phyloP scores from a whole-genome alignment of 2,329 filamentous ascomycete genomes.

The Diaporthe helianthi region DNA sequence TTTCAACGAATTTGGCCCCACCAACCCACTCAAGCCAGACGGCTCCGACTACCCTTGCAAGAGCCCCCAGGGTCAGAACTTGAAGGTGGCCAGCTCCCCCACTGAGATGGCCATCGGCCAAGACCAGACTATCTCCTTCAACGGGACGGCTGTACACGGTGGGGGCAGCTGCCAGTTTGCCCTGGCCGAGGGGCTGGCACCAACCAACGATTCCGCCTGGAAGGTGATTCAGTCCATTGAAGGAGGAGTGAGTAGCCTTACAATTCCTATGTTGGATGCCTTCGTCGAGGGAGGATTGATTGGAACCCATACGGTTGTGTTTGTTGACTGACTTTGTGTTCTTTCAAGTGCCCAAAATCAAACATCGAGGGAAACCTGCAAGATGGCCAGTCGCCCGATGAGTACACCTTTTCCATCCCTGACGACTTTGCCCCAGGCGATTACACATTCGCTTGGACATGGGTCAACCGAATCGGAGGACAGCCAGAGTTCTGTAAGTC shows the following conservation, averaged over 20 bases:
- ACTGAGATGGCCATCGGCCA: constrained; percentile 67
- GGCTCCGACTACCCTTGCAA: constrained; percentile 76
- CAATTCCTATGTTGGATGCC: neutral
- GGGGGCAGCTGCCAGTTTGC: constrained; percentile 78
- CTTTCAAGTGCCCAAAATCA: constrained; percentile 58
- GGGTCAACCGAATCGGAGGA: constrained; percentile 72
- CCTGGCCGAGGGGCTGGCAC: constrained; percentile 64
- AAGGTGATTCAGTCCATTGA: constrained; percentile 75
- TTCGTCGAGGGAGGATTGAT: neutral
- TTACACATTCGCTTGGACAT: constrained; percentile 76
- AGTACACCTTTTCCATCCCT: constrained; percentile 67
- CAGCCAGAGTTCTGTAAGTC: constrained; percentile 72
- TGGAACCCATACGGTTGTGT: neutral
- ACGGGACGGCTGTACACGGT: constrained; percentile 70
- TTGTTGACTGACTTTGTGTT: neutral
- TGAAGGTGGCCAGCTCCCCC: constrained; percentile 48
- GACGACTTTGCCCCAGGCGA: constrained; percentile 65
- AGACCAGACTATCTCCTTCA: constrained; percentile 57
- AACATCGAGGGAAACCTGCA: constrained; percentile 58
- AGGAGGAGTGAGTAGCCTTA: constrained; percentile 54
- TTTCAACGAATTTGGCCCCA: constrained; percentile 46
- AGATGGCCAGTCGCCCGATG: constrained; percentile 49
- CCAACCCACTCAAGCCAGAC: constrained; percentile 64
- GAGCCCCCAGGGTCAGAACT: constrained; percentile 48
- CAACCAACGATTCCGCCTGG: constrained; percentile 65